phyloP scores from a whole-genome alignment of 163 green algal species.

The Scenedesmus sp. region DNA sequence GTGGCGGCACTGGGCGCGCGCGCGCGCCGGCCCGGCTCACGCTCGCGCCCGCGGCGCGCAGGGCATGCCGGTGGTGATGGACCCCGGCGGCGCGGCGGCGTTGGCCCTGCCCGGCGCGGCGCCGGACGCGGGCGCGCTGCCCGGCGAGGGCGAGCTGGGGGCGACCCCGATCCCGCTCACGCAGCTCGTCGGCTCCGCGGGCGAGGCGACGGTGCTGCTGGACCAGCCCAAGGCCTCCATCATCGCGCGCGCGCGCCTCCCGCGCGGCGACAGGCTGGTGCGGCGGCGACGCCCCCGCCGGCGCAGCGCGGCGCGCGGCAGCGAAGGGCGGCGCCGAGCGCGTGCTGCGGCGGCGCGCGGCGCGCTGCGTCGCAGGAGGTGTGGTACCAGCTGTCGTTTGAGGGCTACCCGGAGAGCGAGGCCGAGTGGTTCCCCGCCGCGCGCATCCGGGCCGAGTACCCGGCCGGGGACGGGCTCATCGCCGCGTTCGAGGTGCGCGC shows the following conservation, averaged over 20 bases:
- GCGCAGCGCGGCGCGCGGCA: too few relatives aligned
- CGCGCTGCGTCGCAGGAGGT: slow-evolving; percentile 24
- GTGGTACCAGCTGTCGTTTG: slow-evolving; percentile 47
- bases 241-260: slow-evolving; percentile 32
- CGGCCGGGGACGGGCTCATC: slow-evolving; percentile 33
- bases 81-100: neutral
- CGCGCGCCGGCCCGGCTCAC: too few relatives aligned
- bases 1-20: too few relatives aligned
- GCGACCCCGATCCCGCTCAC: slow-evolving; percentile 39
- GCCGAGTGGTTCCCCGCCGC: slow-evolving; percentile 42
- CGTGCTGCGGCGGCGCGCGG: neutral
- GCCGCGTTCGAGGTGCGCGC: slow-evolving; percentile 30
- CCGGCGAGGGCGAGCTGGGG: slow-evolving; percentile 9
- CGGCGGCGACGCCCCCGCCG: too few relatives aligned
- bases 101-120: too few relatives aligned
- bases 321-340: neutral
- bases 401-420: slow-evolving; percentile 41
- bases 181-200: slow-evolving; percentile 42
- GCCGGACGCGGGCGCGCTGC: too few relatives aligned
- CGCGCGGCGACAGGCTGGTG: slow-evolving; percentile 31
- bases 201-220: slow-evolving; percentile 41
- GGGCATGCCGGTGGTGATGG: neutral
- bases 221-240: slow-evolving; percentile 38
- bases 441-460: slow-evolving; percentile 35
- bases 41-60: neutral